Percentiles rank a stretch among this genome's conserved stretches.
Conservation (phyloP, 306 rosid genomes). For the Castanea crenata region DNA sequence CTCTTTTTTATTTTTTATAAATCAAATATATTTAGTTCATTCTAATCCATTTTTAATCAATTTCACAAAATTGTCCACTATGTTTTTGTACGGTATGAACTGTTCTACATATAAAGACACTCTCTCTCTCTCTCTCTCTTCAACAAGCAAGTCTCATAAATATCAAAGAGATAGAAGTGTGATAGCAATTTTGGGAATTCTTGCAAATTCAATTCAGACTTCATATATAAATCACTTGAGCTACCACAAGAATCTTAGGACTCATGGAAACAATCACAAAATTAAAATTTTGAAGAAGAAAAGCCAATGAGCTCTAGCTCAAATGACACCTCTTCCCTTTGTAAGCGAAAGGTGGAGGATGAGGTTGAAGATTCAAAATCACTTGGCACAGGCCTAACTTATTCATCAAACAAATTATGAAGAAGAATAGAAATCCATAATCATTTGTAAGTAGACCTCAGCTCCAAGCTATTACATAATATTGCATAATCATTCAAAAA, state of each 20-base stretch:
- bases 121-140: too few relatives aligned
- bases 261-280: not conserved
- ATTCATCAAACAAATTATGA: too few relatives aligned
- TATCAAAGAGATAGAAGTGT: not conserved
- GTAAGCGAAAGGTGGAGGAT: too few relatives aligned
- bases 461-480: too few relatives aligned
- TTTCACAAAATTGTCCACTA: too few relatives aligned
- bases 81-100: not conserved
- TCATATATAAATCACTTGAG: not conserved
- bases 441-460: not conserved
- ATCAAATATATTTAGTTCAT: not conserved
- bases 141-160: not conserved
- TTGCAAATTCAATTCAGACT: not conserved
- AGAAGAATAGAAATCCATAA: not conserved
- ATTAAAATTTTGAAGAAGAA: not conserved
- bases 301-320: not conserved
- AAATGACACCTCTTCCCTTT: too few relatives aligned
- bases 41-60: not conserved
- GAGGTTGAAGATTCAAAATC: too few relatives aligned
- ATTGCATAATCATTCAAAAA: too few relatives aligned
- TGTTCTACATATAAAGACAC: not conserved
- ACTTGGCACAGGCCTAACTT: too few relatives aligned
- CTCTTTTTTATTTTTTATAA: not conserved
- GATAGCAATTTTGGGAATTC: not conserved
- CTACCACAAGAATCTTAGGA: not conserved